phyloP scores from a whole-genome alignment of 2,329 filamentous ascomycete species.

The Phialocephala subalpina region DNA sequence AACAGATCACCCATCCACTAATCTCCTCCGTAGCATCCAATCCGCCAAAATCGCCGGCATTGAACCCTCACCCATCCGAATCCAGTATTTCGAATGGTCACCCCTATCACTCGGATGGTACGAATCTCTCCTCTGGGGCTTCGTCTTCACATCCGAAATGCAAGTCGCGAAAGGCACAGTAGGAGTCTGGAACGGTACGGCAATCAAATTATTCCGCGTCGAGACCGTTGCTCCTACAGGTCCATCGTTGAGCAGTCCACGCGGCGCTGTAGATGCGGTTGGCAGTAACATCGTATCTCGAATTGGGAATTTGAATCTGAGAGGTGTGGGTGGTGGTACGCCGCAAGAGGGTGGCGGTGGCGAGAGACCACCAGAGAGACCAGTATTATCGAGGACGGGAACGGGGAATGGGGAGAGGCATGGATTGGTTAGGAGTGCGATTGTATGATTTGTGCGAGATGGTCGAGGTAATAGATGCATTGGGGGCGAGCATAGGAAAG shows the following conservation, averaged over 20 bases:
- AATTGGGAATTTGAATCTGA: constrained; percentile 74
- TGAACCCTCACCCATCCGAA: constrained; percentile 76
- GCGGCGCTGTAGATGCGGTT: constrained; percentile 92
- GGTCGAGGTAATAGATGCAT: neutral
- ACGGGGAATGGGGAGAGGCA: constrained; percentile 27
- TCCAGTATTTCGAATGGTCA: constrained; percentile 96
- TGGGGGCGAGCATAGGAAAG: neutral
- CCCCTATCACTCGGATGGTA: constrained; percentile 93
- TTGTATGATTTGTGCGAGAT: neutral
- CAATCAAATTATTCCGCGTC: constrained; percentile 87
- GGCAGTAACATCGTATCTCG: constrained; percentile 88
- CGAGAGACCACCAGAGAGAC: constrained; percentile 22
- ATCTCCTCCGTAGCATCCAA: constrained; percentile 62
- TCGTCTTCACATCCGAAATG: constrained; percentile 92
- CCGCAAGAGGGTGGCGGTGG: constrained; percentile 15
- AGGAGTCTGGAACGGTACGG: constrained; percentile 93
- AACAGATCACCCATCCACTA: constrained; percentile 53
- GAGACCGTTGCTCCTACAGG: constrained; percentile 84
- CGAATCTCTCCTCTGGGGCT: constrained; percentile 91
- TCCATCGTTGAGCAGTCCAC: constrained; percentile 82
- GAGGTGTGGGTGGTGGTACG: constrained; percentile 35
- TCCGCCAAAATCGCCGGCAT: constrained; percentile 73
- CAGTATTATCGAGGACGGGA: constrained; percentile 27
- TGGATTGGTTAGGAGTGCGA: constrained; percentile 22
- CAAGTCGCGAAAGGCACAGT: constrained; percentile 85